Base-by-base conservation (phyloP, 257 asterid species). In the Ophiorrhiza pumila region DNA sequence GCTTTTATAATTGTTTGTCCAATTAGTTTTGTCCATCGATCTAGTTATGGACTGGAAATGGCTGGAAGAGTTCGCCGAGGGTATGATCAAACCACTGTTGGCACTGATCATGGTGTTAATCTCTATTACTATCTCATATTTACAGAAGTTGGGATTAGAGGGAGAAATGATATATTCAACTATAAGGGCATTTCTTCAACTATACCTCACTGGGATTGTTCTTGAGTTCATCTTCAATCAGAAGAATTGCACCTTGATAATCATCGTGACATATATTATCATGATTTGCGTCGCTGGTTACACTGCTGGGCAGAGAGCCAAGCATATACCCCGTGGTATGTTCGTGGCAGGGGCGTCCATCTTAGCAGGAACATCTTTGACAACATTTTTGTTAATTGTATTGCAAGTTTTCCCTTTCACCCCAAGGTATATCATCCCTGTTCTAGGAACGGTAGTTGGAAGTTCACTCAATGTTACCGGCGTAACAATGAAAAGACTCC, bases 371-470 rank as follows among this genome's bases (percentile, higher is more conserved):
- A 90, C 97, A 1, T 62, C 86, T 20, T 58, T 89, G 22, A 92
- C 98, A 7, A 86, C 89, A 95, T 74, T 85, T 25, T 0, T 83
- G 68, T 66, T 92, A 47, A 83, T 90, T 31, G 68, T 86, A 49
- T 65, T 90, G 49, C 84, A 77, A 0, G 97, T 92, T 17, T 92
- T 90, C 64, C 96, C 98, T 27, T 92, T 92, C 80, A 90, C 96
- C 2, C 97, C 97, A 20, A 79, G 91, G 67, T 92, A 86, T 79
- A 92, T 92, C 53, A 89, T 92, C 77, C 97, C 98, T 0, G 85
- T 89, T 7, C 87, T 96, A 0, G 98, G 98, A 60, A 90, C 90
- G 98, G 88, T 92, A 95, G 97, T 90, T 43, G 97, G 97, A 13
- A 90, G 89, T 35, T 83, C 98, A 0, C 89, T 93, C 97, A 93